Evolutionary conservation across 169 alveolate genomes (phyloP).

Genomic region (Eimeria brunetti): DNA sequence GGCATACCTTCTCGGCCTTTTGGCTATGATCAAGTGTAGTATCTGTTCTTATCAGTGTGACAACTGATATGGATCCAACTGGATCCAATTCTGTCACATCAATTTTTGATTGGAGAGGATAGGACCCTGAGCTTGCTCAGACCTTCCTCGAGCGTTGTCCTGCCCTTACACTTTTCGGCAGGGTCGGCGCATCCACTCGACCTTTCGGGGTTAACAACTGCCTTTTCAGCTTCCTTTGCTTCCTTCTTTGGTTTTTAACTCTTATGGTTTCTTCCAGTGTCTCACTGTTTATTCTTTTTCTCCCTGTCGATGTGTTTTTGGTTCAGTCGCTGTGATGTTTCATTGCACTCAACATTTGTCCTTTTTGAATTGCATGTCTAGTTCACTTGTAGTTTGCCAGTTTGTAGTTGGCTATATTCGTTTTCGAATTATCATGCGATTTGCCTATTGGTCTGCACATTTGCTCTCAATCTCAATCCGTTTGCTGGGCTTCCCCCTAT

Average conservation of each 20-base stretch:
- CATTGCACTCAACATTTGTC: too few relatives aligned
- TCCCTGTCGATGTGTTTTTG: too few relatives aligned
- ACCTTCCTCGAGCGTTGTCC: conserved; percentile 82
- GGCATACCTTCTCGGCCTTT: conserved; percentile 98
- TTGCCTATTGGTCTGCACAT: too few relatives aligned
- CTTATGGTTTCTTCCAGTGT: too few relatives aligned
- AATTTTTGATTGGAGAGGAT: conserved; percentile 81
- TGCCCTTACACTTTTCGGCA: conserved; percentile 77
- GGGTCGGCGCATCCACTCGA: conserved; percentile 81
- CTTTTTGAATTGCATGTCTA: too few relatives aligned
- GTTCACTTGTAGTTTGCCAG: too few relatives aligned
- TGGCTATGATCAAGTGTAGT: conserved; percentile 98
- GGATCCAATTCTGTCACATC: conserved; percentile 84
- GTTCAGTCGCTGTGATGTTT: too few relatives aligned
- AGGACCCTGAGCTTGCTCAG: conserved; percentile 81
- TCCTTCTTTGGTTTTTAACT: background rate
- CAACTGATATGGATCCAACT: conserved; percentile 93
- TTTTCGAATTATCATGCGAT: too few relatives aligned
- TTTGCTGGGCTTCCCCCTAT: too few relatives aligned
- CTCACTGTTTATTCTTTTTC: too few relatives aligned
- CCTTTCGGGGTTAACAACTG: conserved; percentile 80
- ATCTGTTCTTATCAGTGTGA: conserved; percentile 98
- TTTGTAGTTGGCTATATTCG: too few relatives aligned
- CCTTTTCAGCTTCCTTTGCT: background rate
- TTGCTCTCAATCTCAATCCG: too few relatives aligned